Evolutionary conservation across 768 basidiomycete species (phyloP).

Genomic region (Suillus paluster): DNA sequence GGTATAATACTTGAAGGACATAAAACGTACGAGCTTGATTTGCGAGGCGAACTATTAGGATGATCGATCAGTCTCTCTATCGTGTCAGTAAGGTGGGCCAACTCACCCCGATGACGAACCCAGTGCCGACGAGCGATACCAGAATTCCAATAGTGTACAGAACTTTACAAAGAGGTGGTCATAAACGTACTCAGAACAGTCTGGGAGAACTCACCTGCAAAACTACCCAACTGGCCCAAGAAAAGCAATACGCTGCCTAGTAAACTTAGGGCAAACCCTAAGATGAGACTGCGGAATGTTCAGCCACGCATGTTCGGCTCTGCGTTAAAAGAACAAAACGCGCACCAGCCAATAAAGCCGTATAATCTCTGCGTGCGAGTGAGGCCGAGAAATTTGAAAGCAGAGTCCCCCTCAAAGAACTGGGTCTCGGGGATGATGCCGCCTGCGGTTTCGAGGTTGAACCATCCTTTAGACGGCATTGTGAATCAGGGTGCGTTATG

Average conservation of each 20-base stretch:
- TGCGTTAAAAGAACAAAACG: conserved; percentile 2
- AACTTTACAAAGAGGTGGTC: conserved; percentile 46
- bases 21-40: conserved; percentile 66
- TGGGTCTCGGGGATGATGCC: conserved; percentile 73
- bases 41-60: conserved; percentile 71
- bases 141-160: conserved; percentile 84
- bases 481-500: background rate
- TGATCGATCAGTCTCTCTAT: conserved; percentile 8
- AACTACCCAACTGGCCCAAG: conserved; percentile 66
- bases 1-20: background rate
- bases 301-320: background rate
- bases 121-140: conserved; percentile 83
- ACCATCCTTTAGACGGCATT: conserved; percentile 78
- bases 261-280: conserved; percentile 81
- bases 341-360: conserved; percentile 85
- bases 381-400: conserved; percentile 79
- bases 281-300: conserved; percentile 55
- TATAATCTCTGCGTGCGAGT: conserved; percentile 83
- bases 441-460: conserved; percentile 77
- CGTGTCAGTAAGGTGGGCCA: background rate
- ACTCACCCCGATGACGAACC: conserved; percentile 88
- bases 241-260: conserved; percentile 81
- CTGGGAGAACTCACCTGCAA: conserved; percentile 63
- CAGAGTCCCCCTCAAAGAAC: conserved; percentile 89
- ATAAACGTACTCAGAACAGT: background rate